Percentiles rank a stretch among this genome's conserved stretches.
phyloP scores from a whole-genome alignment of 257 asterid species.

The Fraxinus anomala region DNA sequence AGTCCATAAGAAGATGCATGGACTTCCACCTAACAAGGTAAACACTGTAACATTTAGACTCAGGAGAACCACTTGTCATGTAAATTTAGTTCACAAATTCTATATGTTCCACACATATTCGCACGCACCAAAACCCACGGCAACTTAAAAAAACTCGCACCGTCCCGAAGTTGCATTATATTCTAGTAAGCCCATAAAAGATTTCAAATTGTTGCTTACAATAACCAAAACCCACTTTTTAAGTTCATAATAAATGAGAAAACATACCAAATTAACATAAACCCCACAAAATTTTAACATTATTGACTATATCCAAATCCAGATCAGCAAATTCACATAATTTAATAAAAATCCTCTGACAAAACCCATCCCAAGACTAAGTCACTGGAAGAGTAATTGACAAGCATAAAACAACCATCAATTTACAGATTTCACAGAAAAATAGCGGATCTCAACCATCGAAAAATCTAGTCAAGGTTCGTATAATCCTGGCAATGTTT shows the following conservation, averaged over 20 bases:
- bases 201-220: not conserved
- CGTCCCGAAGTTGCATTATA: not conserved
- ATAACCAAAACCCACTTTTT: not conserved
- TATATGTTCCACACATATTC: not conserved
- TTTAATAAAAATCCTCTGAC: not conserved
- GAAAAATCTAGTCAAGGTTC: not conserved
- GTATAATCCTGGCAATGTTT: not conserved
- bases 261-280: not conserved
- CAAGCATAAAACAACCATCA: not conserved
- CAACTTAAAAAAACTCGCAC: not conserved
- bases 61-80: no score
- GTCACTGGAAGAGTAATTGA: not conserved
- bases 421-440: not conserved
- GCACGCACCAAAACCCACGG: not conserved
- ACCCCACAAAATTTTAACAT: not conserved
- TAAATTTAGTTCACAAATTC: no score
- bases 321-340: constrained; percentile 16
- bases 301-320: not conserved
- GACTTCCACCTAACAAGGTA: no score
- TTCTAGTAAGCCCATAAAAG: not conserved
- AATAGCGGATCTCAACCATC: not conserved
- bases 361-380: not conserved
- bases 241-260: not conserved
- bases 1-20: no score
- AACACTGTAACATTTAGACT: no score